These are phyloP conservation scores for Smallanthus sonchifolius DNA, from an alignment of 129 eudicot species.

Conservation along the genomic window DNA sequence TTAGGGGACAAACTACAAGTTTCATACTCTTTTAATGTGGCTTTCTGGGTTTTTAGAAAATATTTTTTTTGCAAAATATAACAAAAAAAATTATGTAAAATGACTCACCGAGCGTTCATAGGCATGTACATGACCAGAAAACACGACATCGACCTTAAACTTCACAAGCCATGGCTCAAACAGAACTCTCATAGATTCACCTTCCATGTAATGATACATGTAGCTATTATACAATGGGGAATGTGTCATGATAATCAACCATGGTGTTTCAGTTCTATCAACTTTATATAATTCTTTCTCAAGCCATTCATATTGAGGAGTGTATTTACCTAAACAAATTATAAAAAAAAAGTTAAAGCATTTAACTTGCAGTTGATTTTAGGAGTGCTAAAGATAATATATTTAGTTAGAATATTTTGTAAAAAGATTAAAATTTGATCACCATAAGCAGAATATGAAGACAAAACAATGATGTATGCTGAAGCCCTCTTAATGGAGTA, in stretches of 20 bases:
- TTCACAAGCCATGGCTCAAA: slow-evolving; percentile 58
- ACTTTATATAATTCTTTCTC: slow-evolving; percentile 47
- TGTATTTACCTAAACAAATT: slow-evolving; percentile 41
- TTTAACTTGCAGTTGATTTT: not conserved
- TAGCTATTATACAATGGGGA: slow-evolving; percentile 66
- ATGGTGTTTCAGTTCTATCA: slow-evolving; percentile 57
- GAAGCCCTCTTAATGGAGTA: slow-evolving; percentile 70
- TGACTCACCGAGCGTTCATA: slow-evolving; percentile 60
- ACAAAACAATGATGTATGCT: slow-evolving; percentile 57
- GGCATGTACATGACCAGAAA: slow-evolving; percentile 75
- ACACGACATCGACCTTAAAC: slow-evolving; percentile 59
- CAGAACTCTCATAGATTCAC: slow-evolving; percentile 60
- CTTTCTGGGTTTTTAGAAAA: not conserved
- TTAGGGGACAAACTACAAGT: not conserved
- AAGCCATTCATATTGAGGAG: slow-evolving; percentile 56
- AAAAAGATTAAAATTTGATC: not conserved
- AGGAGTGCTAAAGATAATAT: not conserved
- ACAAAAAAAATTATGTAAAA: not conserved
- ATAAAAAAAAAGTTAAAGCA: not conserved
- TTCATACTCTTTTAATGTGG: not conserved
- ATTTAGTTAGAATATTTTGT: too few species aligned
- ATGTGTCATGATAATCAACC: slow-evolving; percentile 64
- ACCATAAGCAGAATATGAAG: slow-evolving; percentile 64
- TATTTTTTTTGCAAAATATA: not conserved
- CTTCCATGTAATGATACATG: slow-evolving; percentile 65